Evolutionary conservation across 139 green algal species (phyloP).

Genomic region (Tetraselmis chui): DNA sequence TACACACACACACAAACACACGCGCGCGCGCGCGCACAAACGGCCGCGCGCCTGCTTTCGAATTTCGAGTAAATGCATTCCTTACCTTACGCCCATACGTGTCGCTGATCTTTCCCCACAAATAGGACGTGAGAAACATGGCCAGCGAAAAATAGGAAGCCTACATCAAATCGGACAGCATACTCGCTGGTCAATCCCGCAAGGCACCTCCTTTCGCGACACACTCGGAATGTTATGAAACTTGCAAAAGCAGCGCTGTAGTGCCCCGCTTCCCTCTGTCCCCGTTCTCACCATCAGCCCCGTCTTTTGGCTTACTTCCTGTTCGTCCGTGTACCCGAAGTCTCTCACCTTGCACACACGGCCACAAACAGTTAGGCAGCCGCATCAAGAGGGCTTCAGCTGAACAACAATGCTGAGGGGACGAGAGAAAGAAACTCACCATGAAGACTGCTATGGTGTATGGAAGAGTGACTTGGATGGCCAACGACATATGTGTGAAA

Average conservation of each 20-base stretch:
- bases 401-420: background rate
- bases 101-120: background rate
- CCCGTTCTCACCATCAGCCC: background rate
- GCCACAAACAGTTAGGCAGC: background rate
- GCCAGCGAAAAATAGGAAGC: background rate
- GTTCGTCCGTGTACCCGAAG: background rate
- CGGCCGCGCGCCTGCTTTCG: background rate
- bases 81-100: background rate
- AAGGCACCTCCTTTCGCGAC: no score
- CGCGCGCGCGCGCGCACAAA: background rate
- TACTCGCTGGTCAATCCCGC: background rate
- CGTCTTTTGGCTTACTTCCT: background rate
- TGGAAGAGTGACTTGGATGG: background rate
- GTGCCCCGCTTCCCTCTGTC: background rate
- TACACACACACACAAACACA: no score
- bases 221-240: no score
- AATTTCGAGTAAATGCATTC: background rate
- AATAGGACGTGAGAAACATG: background rate
- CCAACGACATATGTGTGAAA: background rate
- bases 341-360: background rate
- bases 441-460: background rate
- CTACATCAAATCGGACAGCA: background rate
- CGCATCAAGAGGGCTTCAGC: background rate
- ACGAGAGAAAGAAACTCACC: background rate
- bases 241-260: no score